Evolutionary conservation across 805 yeast species (phyloP).

Genomic region (Lachancea nothofagi): DNA sequence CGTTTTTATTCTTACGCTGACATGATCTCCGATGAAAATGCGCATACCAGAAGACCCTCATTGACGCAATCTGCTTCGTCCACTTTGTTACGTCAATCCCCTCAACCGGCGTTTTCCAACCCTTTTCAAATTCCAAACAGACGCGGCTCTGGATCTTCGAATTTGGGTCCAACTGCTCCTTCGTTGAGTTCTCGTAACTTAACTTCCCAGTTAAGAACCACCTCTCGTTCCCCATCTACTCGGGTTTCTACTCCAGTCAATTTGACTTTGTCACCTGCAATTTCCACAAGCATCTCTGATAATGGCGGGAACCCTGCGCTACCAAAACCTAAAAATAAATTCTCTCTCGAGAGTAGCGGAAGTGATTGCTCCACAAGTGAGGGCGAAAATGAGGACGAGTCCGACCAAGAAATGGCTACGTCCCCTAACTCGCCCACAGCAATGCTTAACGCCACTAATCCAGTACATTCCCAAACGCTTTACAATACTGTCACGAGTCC

Average conservation of each 20-base stretch:
- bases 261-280: background rate
- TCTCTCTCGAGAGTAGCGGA: constrained; percentile 27
- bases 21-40: constrained; percentile 62
- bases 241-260: constrained; percentile 8
- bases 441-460: constrained; percentile 2
- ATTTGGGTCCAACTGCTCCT: constrained; percentile 5
- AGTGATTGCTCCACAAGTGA: constrained; percentile 26
- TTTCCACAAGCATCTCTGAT: constrained; percentile 4
- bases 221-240: constrained; percentile 23
- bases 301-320: background rate
- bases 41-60: constrained; percentile 55
- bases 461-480: constrained; percentile 4
- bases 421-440: constrained; percentile 9
- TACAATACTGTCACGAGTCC: constrained; percentile 15
- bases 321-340: constrained; percentile 12
- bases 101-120: constrained; percentile 18
- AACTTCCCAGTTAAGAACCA: constrained; percentile 4
- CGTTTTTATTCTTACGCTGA: constrained; percentile 76
- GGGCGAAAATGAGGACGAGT: constrained; percentile 22
- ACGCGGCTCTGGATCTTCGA: constrained; percentile 12
- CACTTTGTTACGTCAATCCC: constrained; percentile 22
- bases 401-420: constrained; percentile 8
- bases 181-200: constrained; percentile 8
- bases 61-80: constrained; percentile 39
- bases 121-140: constrained; percentile 18